Conservation (phyloP, 2,329 filamentous ascomycete species). For the Tricladium varicosporioides region DNA sequence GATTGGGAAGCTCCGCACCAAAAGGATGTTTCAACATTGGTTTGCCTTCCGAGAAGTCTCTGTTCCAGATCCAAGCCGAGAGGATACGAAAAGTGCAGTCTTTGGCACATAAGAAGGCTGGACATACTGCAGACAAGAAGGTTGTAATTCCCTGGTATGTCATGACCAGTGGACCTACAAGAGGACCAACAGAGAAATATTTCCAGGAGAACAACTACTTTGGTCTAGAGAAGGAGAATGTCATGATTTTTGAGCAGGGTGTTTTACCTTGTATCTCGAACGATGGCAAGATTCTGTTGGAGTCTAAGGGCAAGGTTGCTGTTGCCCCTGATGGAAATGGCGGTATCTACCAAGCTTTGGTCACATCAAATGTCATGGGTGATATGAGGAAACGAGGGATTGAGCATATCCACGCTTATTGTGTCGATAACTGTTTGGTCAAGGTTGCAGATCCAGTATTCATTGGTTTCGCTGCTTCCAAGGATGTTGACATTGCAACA, state of each 20-base stretch:
- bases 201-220: constrained; percentile 91
- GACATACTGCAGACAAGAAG: constrained; percentile 50
- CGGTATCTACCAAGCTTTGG: constrained; percentile 89
- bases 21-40: constrained; percentile 99
- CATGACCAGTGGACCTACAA: constrained; percentile 96
- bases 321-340: constrained; percentile 97
- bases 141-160: constrained; percentile 93
- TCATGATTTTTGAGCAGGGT: constrained; percentile 94
- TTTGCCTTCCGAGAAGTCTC: constrained; percentile 84
- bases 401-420: constrained; percentile 95
- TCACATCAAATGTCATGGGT: constrained; percentile 74
- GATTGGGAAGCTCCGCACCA: constrained; percentile 88
- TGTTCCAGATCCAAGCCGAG: constrained; percentile 98
- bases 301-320: constrained; percentile 84
- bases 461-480: constrained; percentile 85
- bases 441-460: constrained; percentile 97
- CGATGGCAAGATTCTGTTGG: constrained; percentile 93
- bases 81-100: constrained; percentile 83
- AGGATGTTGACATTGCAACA: constrained; percentile 91
- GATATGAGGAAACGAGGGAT: constrained; percentile 90
- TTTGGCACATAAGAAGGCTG: constrained; percentile 70
- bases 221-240: constrained; percentile 79
- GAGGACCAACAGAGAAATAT: constrained; percentile 87
- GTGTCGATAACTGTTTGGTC: constrained; percentile 98
- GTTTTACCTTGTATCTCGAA: constrained; percentile 96